Evolutionary conservation across 179 eudicot species (phyloP).

Genomic region (Sideroxylon spinosum): DNA sequence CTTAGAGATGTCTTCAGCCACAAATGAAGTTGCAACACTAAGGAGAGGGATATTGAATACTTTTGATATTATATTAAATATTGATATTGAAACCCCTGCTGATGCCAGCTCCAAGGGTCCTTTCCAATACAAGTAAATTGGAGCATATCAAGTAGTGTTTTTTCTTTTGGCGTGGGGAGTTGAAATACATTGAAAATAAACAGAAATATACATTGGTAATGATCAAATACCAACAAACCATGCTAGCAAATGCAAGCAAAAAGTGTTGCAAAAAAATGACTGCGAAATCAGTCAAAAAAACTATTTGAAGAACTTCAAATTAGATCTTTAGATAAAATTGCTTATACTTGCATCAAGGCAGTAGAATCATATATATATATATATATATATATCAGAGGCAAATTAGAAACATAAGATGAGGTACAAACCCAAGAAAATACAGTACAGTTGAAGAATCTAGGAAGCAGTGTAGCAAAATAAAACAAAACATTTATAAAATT

Average conservation of each 20-base stretch:
- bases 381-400: too few species aligned
- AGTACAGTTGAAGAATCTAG: too few species aligned
- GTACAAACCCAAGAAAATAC: too few species aligned
- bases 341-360: too few species aligned
- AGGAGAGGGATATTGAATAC: conserved; percentile 80
- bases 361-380: too few species aligned
- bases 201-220: neutral
- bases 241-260: neutral
- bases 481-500: neutral
- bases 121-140: conserved; percentile 16
- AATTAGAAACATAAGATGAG: too few species aligned
- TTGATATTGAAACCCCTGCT: conserved; percentile 75
- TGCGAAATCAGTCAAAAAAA: neutral
- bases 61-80: conserved; percentile 75
- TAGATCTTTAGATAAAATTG: neutral
- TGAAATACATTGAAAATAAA: neutral
- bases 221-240: neutral
- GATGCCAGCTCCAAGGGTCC: conserved; percentile 77
- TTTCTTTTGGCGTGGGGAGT: neutral
- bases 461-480: neutral
- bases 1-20: conserved; percentile 63
- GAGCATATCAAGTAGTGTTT: conserved; percentile 8
- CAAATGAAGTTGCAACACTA: conserved; percentile 81
- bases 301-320: neutral
- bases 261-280: neutral